Base-by-base conservation (phyloP, 306 rosid genomes). In the Datisca glomerata region DNA sequence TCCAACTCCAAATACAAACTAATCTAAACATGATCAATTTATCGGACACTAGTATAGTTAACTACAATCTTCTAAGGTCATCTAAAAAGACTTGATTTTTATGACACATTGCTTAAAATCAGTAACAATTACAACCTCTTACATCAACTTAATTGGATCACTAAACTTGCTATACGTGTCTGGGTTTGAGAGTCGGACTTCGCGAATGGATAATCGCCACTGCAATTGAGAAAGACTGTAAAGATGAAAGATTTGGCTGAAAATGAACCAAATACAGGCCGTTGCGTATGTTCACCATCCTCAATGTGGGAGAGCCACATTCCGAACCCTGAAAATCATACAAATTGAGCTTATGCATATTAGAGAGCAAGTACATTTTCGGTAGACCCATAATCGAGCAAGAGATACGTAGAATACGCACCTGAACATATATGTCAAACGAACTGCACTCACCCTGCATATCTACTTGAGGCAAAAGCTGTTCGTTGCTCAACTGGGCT, bases 161-260 rank as follows among this genome's bases (percentile, higher is more conserved):
- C 71, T 67, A 50, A 49, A 32, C 36, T 69, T 66, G n/a, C 65
- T 59, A 60, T 36, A 63, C 68, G 56, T 57, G 35, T 44, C 57
- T 59, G 23, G 81, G 74, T 56, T 57, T 80, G 47, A 91, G 87
- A 62, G 63, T 37, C 17, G 96, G 92, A 59, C 80, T 78, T 55
- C 56, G 76, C 1, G 64, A 41, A 63, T 91, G 96, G 63, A 91
- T 57, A 12, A 78, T 59, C 6, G 96, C 99, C 57, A 85, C 85
- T 2, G 95, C 92, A 9, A 91, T 73, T 44, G 96, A 81, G 68
- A 91, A 80, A 49, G 87, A 71, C 67, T 91, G 96, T 43, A 91
- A 74, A 32, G 70, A 55, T 7, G 92, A 84, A 22, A 91, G 59
- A 44, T 71, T 67, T 6, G 35, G 69, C 34, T 78, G 74, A 60